Conservation (phyloP, 495 filamentous ascomycete genomes). For the Penicillium macrosclerotiorum region DNA sequence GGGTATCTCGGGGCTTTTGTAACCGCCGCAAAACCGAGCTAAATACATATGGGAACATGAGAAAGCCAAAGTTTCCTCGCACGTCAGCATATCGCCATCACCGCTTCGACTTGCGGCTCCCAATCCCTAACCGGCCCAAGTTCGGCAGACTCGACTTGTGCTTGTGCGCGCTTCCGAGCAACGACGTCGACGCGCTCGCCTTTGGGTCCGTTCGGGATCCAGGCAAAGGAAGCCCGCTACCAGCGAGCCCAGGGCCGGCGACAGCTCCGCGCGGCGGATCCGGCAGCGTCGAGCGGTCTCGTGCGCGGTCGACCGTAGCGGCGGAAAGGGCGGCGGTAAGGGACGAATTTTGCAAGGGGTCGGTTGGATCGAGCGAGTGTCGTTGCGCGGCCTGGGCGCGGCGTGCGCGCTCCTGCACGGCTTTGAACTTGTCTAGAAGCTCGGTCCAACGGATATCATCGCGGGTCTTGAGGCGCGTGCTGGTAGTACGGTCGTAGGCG, state of each 20-base stretch:
- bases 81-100: slow-evolving; percentile 21
- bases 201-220: slow-evolving; percentile 15
- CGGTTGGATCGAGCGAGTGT: slow-evolving; percentile 26
- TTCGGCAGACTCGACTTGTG: slow-evolving; percentile 65
- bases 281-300: slow-evolving; percentile 40
- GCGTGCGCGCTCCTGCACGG: slow-evolving; percentile 78
- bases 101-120: slow-evolving; percentile 53
- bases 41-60: not conserved
- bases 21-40: slow-evolving; percentile 3
- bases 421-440: slow-evolving; percentile 92
- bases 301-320: slow-evolving; percentile 35
- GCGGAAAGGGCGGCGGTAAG: slow-evolving; percentile 34
- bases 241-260: slow-evolving; percentile 11
- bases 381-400: slow-evolving; percentile 43
- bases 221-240: slow-evolving; percentile 4
- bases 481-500: slow-evolving; percentile 60
- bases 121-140: slow-evolving; percentile 67
- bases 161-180: slow-evolving; percentile 47
- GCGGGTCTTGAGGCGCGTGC: slow-evolving; percentile 74
- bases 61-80: no score
- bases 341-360: slow-evolving; percentile 22
- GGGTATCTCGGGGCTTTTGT: slow-evolving; percentile 5
- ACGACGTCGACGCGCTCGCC: slow-evolving; percentile 26
- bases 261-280: slow-evolving; percentile 36
- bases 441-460: slow-evolving; percentile 94